These are phyloP conservation scores for Trypanosomatidae sp. DNA, from an alignment of 208 protist genomes.

Conservation along the genomic window DNA sequence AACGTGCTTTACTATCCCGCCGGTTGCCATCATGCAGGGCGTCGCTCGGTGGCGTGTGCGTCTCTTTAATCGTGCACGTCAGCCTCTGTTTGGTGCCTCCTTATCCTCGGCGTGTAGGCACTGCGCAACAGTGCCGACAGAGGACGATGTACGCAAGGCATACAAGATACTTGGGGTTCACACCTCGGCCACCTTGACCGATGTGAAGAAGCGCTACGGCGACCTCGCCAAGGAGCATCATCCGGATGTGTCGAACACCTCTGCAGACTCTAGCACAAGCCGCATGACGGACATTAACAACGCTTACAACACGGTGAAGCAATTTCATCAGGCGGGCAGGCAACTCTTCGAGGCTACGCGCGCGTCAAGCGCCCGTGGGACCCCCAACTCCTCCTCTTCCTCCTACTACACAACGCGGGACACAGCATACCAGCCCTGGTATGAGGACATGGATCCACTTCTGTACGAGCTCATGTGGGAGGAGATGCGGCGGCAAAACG, in stretches of 20 bases:
- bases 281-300: constrained; percentile 88
- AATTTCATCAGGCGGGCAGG: constrained; percentile 68
- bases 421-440: constrained; percentile 67
- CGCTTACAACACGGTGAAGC: constrained; percentile 74
- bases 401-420: constrained; percentile 55
- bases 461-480: constrained; percentile 93
- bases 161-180: constrained; percentile 74
- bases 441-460: constrained; percentile 83
- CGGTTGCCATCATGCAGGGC: constrained; percentile 1
- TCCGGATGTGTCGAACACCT: constrained; percentile 67
- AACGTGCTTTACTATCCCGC: not conserved
- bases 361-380: constrained; percentile 5
- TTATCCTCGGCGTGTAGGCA: not conserved
- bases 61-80: not conserved
- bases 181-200: constrained; percentile 38
- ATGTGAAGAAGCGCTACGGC: constrained; percentile 85
- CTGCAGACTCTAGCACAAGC: constrained; percentile 23
- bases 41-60: not conserved
- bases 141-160: constrained; percentile 72
- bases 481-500: constrained; percentile 82
- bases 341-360: constrained; percentile 19
- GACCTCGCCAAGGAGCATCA: constrained; percentile 89
- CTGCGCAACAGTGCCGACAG: constrained; percentile 50
- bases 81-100: not conserved
- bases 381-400: constrained; percentile 9